These are phyloP conservation scores for Malassezia pachydermatis DNA, from an alignment of 1,284 basidiomycete species.

Conservation along the genomic window DNA sequence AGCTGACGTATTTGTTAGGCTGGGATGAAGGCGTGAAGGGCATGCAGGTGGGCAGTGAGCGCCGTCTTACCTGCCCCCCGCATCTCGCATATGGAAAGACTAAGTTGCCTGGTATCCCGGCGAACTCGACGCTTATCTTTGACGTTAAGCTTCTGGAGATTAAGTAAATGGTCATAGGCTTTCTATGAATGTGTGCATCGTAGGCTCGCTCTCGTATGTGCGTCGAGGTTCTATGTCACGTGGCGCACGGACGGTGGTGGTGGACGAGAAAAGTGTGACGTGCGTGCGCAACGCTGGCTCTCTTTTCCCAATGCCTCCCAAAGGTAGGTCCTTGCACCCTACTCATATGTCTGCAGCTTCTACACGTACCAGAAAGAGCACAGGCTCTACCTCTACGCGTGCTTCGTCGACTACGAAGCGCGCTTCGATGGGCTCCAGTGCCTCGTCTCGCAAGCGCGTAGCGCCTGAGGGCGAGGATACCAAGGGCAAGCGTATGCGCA, in stretches of 20 bases:
- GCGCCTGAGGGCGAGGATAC: conserved; percentile 22
- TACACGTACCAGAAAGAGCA: background rate
- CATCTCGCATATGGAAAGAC: conserved; percentile 54
- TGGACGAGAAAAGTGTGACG: background rate
- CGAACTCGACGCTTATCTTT: conserved; percentile 53
- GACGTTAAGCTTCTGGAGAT: conserved; percentile 54
- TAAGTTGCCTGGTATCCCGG: conserved; percentile 52
- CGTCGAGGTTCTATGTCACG: no score
- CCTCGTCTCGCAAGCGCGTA: conserved; percentile 22
- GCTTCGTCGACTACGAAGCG: background rate
- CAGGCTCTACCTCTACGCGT: background rate
- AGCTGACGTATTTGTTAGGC: no score
- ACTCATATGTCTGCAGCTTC: background rate
- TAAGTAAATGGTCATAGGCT: conserved; percentile 41
- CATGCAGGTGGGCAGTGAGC: conserved; percentile 84
- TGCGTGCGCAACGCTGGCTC: no score
- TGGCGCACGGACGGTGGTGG: background rate
- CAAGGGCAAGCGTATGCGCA: conserved; percentile 3
- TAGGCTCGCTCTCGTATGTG: background rate
- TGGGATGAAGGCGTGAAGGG: conserved; percentile 87
- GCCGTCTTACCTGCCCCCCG: conserved; percentile 65
- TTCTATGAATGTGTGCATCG: background rate
- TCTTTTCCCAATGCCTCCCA: conserved; percentile 14
- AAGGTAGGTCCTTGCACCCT: background rate
- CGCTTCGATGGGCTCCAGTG: background rate